phyloP scores from a whole-genome alignment of 2,329 filamentous ascomycete species.

The Alternaria novae-zelandiae region DNA sequence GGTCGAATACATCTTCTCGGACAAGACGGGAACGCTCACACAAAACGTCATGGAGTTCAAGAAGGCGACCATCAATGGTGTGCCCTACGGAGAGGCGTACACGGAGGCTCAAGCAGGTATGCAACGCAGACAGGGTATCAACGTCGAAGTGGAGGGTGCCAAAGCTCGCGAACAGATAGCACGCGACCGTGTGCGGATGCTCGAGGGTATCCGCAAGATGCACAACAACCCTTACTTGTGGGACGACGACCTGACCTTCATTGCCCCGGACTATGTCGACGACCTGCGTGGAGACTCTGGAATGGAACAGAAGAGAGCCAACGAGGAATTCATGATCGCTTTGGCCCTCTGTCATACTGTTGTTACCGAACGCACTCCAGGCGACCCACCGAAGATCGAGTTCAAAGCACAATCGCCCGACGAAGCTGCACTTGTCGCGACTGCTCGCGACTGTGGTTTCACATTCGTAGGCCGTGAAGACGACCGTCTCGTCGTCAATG shows the following conservation, averaged over 20 bases:
- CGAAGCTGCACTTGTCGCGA: conserved; percentile 91
- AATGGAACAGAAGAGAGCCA: conserved; percentile 75
- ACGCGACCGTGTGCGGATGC: conserved; percentile 73
- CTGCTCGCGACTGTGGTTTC: conserved; percentile 93
- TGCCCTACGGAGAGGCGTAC: conserved; percentile 95
- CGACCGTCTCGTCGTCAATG: conserved; percentile 83
- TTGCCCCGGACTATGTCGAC: conserved; percentile 86
- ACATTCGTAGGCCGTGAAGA: conserved; percentile 82
- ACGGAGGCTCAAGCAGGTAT: conserved; percentile 96
- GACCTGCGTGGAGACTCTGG: conserved; percentile 82
- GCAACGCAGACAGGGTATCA: conserved; percentile 87
- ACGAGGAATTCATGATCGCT: conserved; percentile 90
- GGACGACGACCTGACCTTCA: conserved; percentile 88
- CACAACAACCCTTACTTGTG: conserved; percentile 91
- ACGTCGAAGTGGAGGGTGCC: conserved; percentile 80
- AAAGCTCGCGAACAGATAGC: conserved; percentile 79
- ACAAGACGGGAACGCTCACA: conserved; percentile 89
- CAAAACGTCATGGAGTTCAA: conserved; percentile 99
- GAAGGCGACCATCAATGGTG: conserved; percentile 95
- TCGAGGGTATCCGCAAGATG: conserved; percentile 74
- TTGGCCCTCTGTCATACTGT: conserved; percentile 97
- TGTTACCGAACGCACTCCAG: conserved; percentile 85
- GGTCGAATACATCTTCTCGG: conserved; percentile 98
- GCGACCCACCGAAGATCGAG: conserved; percentile 87
- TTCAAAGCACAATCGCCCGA: conserved; percentile 99